Base-by-base conservation (phyloP, 768 basidiomycete species). In the Mycena alexandri region DNA sequence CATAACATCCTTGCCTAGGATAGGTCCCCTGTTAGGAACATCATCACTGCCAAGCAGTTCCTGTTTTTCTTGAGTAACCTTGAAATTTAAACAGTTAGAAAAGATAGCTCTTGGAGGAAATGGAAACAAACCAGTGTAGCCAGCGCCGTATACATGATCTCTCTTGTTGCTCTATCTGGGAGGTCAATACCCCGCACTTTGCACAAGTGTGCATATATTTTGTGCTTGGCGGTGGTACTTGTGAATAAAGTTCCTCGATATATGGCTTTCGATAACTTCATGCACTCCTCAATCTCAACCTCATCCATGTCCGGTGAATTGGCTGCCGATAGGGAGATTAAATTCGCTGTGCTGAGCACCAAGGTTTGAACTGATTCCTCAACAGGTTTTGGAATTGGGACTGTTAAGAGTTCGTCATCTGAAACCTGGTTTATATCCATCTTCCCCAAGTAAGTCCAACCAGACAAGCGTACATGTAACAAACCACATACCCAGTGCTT, bases 1-100 rank as follows among this genome's bases (percentile, higher is more conserved):
- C 60, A 72, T 59, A 4, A 72, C 72, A 52, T 71, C 68, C 9
- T 57, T 62, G 8, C 66, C 67, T 0, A 76, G 53, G 12, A 73
- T 44, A 6, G 57, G 38, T 5, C 69, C 67, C 29, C 50, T 54
- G 55, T 50, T 52, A 13, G 38, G 38, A 38, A 38, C 34, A 36
- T 2, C 33, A 50, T 38, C 51, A 52, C 38, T 19, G 11, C 38
- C 24, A 36, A 24, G 52, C 13, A 25, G 17, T 36, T 8, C 13
- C 16, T 17, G 21, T 24, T 36, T 33, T 57, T 38, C 43, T 41
- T 17, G 16, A 16, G 12, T 17, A 53, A 44, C 38, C 19, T 47
- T 29, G 29, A n/a, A n/a, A n/a, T n/a, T n/a, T n/a, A 29, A 29
- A 29, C 29, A 6, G 29, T 29, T 29, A 29, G 29, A 6, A 29